Evolutionary conservation across 2,329 filamentous ascomycete genomes (phyloP), one percentile per base, ranked within the genome.

Genomic region (Phoma sp.): DNA sequence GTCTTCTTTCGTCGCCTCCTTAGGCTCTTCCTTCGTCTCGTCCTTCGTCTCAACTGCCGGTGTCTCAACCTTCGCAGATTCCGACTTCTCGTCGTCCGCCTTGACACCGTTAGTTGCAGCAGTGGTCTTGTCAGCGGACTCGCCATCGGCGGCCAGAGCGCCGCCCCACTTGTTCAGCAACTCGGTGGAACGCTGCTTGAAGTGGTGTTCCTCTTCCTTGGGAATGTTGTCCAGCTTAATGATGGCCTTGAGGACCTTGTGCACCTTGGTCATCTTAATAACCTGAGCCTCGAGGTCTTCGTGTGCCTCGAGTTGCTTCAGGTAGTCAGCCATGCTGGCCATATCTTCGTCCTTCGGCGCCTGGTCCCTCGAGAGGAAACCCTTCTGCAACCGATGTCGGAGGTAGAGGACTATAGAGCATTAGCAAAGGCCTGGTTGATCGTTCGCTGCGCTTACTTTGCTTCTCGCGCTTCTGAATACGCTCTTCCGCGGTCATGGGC

Each of bases 241-340:
- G 63, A 99, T 95, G 4, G 89, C 92, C 80, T 96, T 96, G 53
- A 99, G 84, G 10, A 99, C 94, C 80, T 99, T 99, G 85, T 98
- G 94, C 77, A 99, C 97, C 83, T 98, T 99, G 59, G 95, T 99
- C 13, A 81, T 82, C 61, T 91, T 87, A 69, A 98, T 96, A 67
- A 97, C 95, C 63, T 87, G 87, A 27, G 90, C 91, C 73, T 98
- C 94, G 4, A 98, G 85, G 62, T 96, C 90, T 1, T 85, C 74
- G 82, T 86, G 88, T 7, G 82, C 85, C 78, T 99, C 95, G 6
- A 99, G 85, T 75, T 96, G 91, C 27, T 82, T 84, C 53, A 96
- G 82, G 68, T 88, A 91, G 17, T 90, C 88, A 4, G 88, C 88
- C 88, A 95, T 92, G 43, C 81, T 78, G 59, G 85, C 81, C 89